These are phyloP conservation scores for Musa itinerans DNA, from an alignment of 176 grass and related monocot genomes.

Conservation along the genomic window DNA sequence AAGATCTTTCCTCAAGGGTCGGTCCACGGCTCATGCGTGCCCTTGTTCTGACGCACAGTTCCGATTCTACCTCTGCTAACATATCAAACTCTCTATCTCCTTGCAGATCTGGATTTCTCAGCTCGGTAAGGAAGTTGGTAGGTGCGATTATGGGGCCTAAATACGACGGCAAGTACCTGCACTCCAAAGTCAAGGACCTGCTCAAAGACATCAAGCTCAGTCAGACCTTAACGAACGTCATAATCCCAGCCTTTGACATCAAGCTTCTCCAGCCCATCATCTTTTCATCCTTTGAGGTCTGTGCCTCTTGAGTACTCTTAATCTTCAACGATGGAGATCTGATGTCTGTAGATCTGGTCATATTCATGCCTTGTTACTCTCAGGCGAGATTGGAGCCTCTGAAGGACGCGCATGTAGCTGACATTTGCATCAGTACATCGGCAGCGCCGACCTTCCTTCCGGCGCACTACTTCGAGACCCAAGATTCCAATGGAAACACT, in stretches of 20 bases:
- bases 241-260: constrained; percentile 53
- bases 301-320: not conserved
- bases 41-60: too few relatives aligned
- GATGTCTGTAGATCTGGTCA: not conserved
- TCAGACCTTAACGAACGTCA: constrained; percentile 41
- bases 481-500: constrained; percentile 6
- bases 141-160: constrained; percentile 18
- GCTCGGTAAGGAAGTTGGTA: not conserved
- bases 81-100: too few relatives aligned
- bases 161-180: constrained; percentile 47
- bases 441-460: constrained; percentile 61
- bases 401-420: constrained; percentile 43
- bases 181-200: constrained; percentile 28
- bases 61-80: too few relatives aligned
- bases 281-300: constrained; percentile 61
- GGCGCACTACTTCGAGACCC: constrained; percentile 33
- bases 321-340: not conserved
- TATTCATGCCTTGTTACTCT: not conserved
- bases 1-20: constrained; percentile 5
- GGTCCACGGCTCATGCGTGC: too few relatives aligned
- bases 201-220: constrained; percentile 19
- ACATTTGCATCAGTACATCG: constrained; percentile 70
- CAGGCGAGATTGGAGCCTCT: constrained; percentile 25
- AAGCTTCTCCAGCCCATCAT: constrained; percentile 48
- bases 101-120: not conserved